Percentiles rank a stretch among this genome's conserved stretches.
phyloP scores from a whole-genome alignment of 2,329 filamentous ascomycete species.

The Chrysoporthe deuterocubensis region DNA sequence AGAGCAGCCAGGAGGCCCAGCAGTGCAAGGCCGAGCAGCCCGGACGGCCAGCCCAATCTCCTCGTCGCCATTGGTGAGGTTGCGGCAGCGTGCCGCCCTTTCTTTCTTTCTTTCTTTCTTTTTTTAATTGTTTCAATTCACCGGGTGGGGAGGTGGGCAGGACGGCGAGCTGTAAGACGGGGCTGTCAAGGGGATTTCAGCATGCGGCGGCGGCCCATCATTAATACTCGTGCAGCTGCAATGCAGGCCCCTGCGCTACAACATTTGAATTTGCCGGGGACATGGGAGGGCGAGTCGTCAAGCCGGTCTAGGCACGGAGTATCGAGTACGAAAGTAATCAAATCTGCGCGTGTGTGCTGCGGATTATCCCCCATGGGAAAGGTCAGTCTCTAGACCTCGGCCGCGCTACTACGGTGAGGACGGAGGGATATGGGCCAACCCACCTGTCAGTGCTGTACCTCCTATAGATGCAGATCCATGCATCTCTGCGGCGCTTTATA shows the following conservation, averaged over 20 bases:
- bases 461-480: too few relatives aligned
- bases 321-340: not conserved
- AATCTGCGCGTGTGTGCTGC: not conserved
- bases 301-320: not conserved
- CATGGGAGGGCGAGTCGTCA: not conserved
- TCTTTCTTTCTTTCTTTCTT: not conserved
- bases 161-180: too few relatives aligned
- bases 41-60: not conserved
- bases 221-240: not conserved
- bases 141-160: not conserved
- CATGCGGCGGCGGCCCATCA: not conserved
- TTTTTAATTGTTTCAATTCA: too few relatives aligned
- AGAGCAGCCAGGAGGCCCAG: not conserved
- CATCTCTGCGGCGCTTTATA: too few relatives aligned
- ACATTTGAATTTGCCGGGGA: not conserved
- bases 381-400: not conserved
- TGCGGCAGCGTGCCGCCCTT: not conserved
- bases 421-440: not conserved
- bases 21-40: not conserved
- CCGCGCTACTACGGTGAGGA: not conserved
- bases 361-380: not conserved
- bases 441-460: not conserved
- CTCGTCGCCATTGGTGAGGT: not conserved
- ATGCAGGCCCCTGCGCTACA: not conserved
- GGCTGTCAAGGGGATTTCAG: not conserved